These are phyloP conservation scores for Erysimum cheiranthoides DNA, from an alignment of 345 rosid genomes.

Conservation along the genomic window DNA sequence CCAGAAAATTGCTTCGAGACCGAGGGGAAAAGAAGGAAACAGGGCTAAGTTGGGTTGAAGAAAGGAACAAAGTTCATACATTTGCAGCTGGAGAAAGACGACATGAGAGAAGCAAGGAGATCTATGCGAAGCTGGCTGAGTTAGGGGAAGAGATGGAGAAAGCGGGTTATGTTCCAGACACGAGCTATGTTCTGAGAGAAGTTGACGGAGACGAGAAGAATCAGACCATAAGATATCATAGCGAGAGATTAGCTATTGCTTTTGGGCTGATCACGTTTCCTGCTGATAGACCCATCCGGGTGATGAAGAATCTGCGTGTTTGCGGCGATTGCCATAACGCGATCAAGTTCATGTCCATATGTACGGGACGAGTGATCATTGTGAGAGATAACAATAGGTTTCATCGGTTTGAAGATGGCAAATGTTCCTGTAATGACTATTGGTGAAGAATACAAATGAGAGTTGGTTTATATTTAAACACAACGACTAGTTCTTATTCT, in stretches of 20 bases:
- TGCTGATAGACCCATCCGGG: conserved; percentile 64
- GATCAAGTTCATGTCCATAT: conserved; percentile 78
- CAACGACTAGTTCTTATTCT: not conserved
- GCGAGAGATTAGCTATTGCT: conserved; percentile 84
- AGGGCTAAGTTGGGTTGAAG: conserved; percentile 94
- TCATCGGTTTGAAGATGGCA: conserved; percentile 83
- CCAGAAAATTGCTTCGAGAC: conserved; percentile 81
- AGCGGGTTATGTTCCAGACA: conserved; percentile 87
- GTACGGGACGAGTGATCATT: conserved; percentile 77
- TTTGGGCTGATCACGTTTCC: conserved; percentile 73
- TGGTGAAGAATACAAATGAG: conserved; percentile 57
- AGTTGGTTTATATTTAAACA: conserved; percentile 6
- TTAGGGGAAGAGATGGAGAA: conserved; percentile 77
- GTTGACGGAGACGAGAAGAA: conserved; percentile 79
- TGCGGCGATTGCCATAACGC: conserved; percentile 95
- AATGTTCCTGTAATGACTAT: conserved; percentile 88
- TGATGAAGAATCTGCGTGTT: conserved; percentile 86
- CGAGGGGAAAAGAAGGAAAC: conserved; percentile 86
- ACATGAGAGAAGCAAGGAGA: conserved; percentile 61
- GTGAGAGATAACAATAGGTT: conserved; percentile 86
- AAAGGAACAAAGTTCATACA: conserved; percentile 79
- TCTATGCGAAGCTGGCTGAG: conserved; percentile 77
- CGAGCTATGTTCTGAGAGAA: conserved; percentile 74
- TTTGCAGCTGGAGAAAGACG: conserved; percentile 81
- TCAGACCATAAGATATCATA: conserved; percentile 73